phyloP scores from a whole-genome alignment of 306 rosid species.

The Styphnolobium japonicum region DNA sequence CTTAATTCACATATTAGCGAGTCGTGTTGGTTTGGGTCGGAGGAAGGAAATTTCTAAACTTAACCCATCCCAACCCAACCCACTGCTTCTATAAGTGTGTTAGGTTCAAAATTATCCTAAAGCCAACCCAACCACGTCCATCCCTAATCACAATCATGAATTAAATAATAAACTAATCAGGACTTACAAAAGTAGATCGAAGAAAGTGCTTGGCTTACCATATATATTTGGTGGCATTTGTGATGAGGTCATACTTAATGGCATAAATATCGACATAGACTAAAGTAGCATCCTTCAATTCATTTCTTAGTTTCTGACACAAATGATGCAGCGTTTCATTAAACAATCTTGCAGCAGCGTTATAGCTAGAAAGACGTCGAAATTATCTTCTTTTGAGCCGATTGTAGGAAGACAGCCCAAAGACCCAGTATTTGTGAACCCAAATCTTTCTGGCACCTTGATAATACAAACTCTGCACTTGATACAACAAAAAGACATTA shows the following conservation, averaged over 20 bases:
- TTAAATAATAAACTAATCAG: neutral
- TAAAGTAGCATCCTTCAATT: constrained; percentile 56
- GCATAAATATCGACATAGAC: constrained; percentile 79
- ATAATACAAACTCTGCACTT: constrained; percentile 65
- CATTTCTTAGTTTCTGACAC: constrained; percentile 46
- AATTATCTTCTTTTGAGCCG: constrained; percentile 39
- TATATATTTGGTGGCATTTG: constrained; percentile 64
- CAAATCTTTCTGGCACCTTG: constrained; percentile 91
- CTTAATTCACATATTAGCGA: too few species aligned
- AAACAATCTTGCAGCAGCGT: constrained; percentile 69
- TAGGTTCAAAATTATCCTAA: too few species aligned
- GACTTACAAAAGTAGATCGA: too few species aligned
- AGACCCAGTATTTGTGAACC: constrained; percentile 94
- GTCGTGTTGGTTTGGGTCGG: too few species aligned
- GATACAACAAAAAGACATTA: too few species aligned
- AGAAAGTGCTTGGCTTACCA: constrained; percentile 43
- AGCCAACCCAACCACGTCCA: too few species aligned
- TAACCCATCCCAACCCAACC: too few species aligned
- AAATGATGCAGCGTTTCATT: constrained; percentile 55
- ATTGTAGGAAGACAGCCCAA: constrained; percentile 90
- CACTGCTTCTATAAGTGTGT: too few species aligned
- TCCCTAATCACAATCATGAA: too few species aligned
- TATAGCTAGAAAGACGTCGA: constrained; percentile 74
- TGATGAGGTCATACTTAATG: constrained; percentile 72
- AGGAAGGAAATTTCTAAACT: too few species aligned